phyloP scores from a whole-genome alignment of 2,329 filamentous ascomycete species.

The Cercospora nicotianae region DNA sequence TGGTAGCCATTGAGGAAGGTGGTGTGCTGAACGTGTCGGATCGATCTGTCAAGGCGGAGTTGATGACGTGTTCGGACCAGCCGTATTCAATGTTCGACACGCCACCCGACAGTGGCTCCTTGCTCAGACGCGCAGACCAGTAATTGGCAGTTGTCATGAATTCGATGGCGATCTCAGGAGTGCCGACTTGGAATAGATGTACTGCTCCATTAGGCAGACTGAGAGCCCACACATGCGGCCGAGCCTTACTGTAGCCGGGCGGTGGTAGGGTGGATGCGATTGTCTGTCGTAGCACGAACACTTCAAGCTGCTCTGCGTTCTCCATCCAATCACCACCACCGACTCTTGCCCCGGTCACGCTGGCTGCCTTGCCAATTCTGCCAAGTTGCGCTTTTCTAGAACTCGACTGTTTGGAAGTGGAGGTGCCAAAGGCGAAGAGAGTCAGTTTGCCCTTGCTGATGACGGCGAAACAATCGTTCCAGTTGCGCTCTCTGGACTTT shows the following conservation, averaged over 20 bases:
- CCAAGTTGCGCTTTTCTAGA: constrained; percentile 42
- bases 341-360: constrained; percentile 64
- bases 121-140: constrained; percentile 92
- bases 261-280: constrained; percentile 86
- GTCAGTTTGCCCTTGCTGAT: constrained; percentile 93
- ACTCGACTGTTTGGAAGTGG: constrained; percentile 49
- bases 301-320: constrained; percentile 85
- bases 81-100: constrained; percentile 98
- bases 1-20: constrained; percentile 37
- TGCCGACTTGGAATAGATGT: constrained; percentile 97
- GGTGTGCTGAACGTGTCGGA: constrained; percentile 28
- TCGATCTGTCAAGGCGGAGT: constrained; percentile 46
- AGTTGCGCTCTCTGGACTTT: constrained; percentile 89
- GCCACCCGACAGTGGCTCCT: constrained; percentile 86
- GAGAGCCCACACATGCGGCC: constrained; percentile 91
- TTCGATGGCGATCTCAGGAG: constrained; percentile 88
- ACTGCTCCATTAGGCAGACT: constrained; percentile 90
- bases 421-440: constrained; percentile 87
- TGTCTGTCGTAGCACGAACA: constrained; percentile 85
- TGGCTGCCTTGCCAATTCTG: constrained; percentile 35
- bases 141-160: constrained; percentile 96
- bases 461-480: constrained; percentile 93
- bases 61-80: constrained; percentile 84
- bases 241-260: constrained; percentile 86
- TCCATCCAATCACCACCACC: constrained; percentile 98